Base-by-base conservation (phyloP, 2,329 filamentous ascomycete species). In the Westerdykella ornata region DNA sequence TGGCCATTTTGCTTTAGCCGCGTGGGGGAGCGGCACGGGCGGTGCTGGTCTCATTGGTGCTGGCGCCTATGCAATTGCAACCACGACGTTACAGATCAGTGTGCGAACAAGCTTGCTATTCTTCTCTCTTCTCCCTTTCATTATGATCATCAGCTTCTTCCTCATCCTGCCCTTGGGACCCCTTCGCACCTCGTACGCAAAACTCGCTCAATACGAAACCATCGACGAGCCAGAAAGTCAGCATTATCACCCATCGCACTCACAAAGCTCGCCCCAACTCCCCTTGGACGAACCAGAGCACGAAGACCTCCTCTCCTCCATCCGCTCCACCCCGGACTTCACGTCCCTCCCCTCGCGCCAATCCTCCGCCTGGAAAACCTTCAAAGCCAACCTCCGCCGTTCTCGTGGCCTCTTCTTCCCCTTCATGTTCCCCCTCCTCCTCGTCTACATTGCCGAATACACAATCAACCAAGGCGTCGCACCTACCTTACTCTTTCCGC, bases 371-470 rank as follows among this genome's bases (percentile, higher is more conserved):
- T 50, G 54, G 39, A 43, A 43, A 20, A 59, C 55, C 43, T 69
- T 78, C 52, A 67, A 61, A 39, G 58, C 63, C 15, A 78, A 78
- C 44, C 65, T 97, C 26, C 70, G 69, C n/a, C 82, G 86, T 4
- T 79, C 84, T 0, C 75, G 70, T 46, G 72, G 75, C 0, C 72
- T 97, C 1, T 83, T 96, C 59, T 71, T 94, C 34, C 80, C 80
- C 8, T 84, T 75, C 64, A 97, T 98, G 88, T 74, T 94, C 3
- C 92, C 92, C 0, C 75, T 98, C 12, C 74, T 97, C 26, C 71
- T 97, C 13, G 92, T 98, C 20, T 98, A 96, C 63, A 78, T 97
- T 28, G 88, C 89, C 42, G 92, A 98, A 70, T 98, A 98, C 64
- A 94, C 86, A 41, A 96, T 97, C 67, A 97, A 97, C 69, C 89